Base-by-base conservation (phyloP, 352 stramenopile species). In the Pythium sp. region DNA sequence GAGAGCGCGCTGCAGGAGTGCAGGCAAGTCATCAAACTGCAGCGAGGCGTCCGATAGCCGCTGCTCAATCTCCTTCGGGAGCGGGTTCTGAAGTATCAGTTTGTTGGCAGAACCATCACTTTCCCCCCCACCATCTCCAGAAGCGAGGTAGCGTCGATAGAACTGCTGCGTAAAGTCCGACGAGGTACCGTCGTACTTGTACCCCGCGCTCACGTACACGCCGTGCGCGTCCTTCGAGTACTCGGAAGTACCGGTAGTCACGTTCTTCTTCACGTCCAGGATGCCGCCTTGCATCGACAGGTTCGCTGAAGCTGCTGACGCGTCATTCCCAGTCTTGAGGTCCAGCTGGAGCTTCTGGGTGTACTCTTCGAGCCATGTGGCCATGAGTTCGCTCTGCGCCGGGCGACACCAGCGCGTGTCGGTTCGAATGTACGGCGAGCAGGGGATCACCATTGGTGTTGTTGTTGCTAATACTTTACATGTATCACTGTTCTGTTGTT, bases 101-200 rank as follows among this genome's bases (percentile, higher is more conserved):
- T 64, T 55, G 54, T 54, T 26, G 36, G 43, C 14, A 46, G 15
- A 15, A 14, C 14, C 38, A 20, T 12, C 15, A 5, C 15, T 14
- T 46, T 14, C 14, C 20, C 38, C 38, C 15, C 4, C 38, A 46
- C 32, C 14, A 3, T 20, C 32, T 2, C 4, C 2, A 20, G 14
- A 64, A 14, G 72, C 67, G 5, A 74, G 14, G 4, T 67, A 66
- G 3, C 73, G 71, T 4, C 65, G 61, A 53, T 72, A 78, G 24
- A 78, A 77, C 36, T 83, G 76, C 69, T 80, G 71, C 2, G 72
- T 66, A 36, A 83, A 64, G 55, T 83, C 76, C 2, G 66, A 74
- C 0, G 64, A 77, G 7, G 55, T 30, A 15, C 76, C 76, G n/a
- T 80, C 69, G 55, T 71, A 80, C 11, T 54, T 4, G 20, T 72